A percentile compares a stretch with the other conserved stretches of the same genome.
phyloP scores from a whole-genome alignment of 257 asterid genomes.

The Solanum peruvianum region DNA sequence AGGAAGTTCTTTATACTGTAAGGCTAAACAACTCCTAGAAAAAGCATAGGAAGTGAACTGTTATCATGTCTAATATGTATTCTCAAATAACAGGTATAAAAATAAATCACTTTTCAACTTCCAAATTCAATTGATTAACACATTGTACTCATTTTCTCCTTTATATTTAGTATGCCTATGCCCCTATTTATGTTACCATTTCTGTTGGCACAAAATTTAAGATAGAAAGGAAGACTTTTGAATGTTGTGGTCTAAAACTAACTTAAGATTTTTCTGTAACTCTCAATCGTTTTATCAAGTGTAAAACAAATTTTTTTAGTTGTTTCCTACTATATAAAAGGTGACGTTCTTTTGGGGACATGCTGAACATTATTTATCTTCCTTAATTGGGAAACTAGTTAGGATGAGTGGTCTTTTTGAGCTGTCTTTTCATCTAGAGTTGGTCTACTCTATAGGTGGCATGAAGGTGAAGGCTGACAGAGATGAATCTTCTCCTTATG shows the following conservation, averaged over 20 bases:
- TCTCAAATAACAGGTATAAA: background rate
- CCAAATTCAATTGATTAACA: background rate
- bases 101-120: background rate
- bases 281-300: background rate
- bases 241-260: background rate
- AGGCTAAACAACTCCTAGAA: background rate
- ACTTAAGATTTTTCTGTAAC: background rate
- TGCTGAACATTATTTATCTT: background rate
- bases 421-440: background rate
- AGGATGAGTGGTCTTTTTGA: background rate
- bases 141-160: background rate
- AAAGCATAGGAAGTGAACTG: background rate
- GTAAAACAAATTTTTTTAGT: background rate
- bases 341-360: background rate
- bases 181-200: background rate
- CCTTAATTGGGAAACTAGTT: background rate
- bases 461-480: slow-evolving; percentile 94
- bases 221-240: background rate
- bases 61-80: background rate
- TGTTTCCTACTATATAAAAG: background rate
- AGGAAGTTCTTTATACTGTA: background rate
- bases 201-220: background rate
- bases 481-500: slow-evolving; percentile 93
- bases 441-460: slow-evolving; percentile 34
- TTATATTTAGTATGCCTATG: background rate